Base-by-base conservation (phyloP, 2,329 filamentous ascomycete genomes). In the Aspergillus sp. region DNA sequence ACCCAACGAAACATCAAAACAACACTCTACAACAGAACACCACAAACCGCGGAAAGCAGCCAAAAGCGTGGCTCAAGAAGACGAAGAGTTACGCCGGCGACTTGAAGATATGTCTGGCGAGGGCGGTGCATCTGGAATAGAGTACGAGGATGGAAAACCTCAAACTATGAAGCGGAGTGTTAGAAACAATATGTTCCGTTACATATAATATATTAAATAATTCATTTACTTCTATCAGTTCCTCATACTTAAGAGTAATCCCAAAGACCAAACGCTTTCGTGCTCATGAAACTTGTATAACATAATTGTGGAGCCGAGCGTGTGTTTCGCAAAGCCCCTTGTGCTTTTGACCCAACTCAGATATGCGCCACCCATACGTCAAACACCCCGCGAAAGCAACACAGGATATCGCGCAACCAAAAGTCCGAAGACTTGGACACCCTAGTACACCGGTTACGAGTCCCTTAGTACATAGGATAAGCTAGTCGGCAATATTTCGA, bases 141-240 rank as follows among this genome's bases (percentile, higher is more conserved):
- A 92, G 71, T 88, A 89, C 59, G 89, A 93, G 71, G 82, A 90
- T 64, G 90, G 90, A 0, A 82, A 87, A 69, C 85, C 89, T 0
- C 85, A 85, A 5, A 80, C 86, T 0, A 87, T 93, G 82, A 92
- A 91, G 74, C 79, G 89, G 49, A 82, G 86, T 36, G 89, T 93
- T 11, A 86, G 82, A 70, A 84, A 87, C 52, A 91, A 91, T 65
- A 91, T 91, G 88, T 92, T 92, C 70, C 79, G 88, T 15, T 83
- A 88, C 58, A 90, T 90, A 20, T 73, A 53, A 71, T n/a, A 36
- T 36, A 36, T 49, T n/a, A 8, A 11, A 3, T 34, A 36, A 34
- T n/a, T 34, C 43, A 4, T 47, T 18, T 41, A 39, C n/a, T 48
- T 54, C n/a, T 52, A 36, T 49, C 20, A 13, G 22, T 20, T 13